Evolutionary conservation across 495 filamentous ascomycete species (phyloP).

Genomic region (Clohesyomyces aquaticus): DNA sequence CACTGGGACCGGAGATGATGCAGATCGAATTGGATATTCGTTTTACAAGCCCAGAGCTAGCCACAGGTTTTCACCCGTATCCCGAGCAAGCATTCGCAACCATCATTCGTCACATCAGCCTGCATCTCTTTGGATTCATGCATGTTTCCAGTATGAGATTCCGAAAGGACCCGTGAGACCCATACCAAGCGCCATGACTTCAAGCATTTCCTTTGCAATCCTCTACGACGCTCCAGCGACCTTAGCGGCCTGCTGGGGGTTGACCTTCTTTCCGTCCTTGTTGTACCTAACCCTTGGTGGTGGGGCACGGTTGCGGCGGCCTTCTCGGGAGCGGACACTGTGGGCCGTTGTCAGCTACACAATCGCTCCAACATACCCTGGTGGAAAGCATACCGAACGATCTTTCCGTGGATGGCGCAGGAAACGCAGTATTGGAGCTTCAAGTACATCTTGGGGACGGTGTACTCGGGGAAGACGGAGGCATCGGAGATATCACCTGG

Average conservation of each 20-base stretch:
- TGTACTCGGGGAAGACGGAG: slow-evolving; percentile 98
- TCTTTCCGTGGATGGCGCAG: slow-evolving; percentile 99
- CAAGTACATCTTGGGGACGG: slow-evolving; percentile 99
- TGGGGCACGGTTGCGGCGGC: slow-evolving; percentile 97
- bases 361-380: background rate
- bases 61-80: slow-evolving; percentile 15
- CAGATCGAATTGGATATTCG: slow-evolving; percentile 33
- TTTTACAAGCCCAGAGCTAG: slow-evolving; percentile 36
- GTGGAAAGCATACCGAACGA: slow-evolving; percentile 82
- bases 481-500: slow-evolving; percentile 99
- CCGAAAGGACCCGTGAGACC: slow-evolving; percentile 35
- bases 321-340: slow-evolving; percentile 96
- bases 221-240: slow-evolving; percentile 12
- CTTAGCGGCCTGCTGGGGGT: slow-evolving; percentile 73
- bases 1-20: slow-evolving; percentile 6
- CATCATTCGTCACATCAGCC: slow-evolving; percentile 28
- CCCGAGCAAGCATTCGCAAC: slow-evolving; percentile 19
- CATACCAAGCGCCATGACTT: slow-evolving; percentile 39
- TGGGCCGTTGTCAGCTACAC: slow-evolving; percentile 1
- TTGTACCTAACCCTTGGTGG: slow-evolving; percentile 98
- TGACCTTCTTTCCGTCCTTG: slow-evolving; percentile 99
- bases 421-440: slow-evolving; percentile 99
- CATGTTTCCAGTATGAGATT: slow-evolving; percentile 37
- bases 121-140: slow-evolving; percentile 32
- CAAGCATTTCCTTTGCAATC: slow-evolving; percentile 57